Evolutionary conservation across 805 yeast genomes (phyloP), one percentile per base, ranked within the genome.

Genomic region (Pichia insulana): DNA sequence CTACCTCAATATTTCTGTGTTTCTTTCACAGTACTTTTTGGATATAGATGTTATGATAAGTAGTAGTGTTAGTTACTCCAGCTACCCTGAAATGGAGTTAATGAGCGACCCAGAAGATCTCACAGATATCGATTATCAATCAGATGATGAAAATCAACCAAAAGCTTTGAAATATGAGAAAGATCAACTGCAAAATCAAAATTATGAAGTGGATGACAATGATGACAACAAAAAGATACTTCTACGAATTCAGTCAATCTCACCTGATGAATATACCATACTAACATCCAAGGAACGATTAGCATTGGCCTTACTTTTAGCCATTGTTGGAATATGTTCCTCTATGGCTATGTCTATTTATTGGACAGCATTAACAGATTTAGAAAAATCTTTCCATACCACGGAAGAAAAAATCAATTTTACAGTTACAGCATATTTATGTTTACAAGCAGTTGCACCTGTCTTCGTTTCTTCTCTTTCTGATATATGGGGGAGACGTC

Each of bases 361-460:
- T 56, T 81, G 83, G 61, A 95, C 95, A 0, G 87, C 87, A 0
- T 61, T 87, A 15, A 74, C 79, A 0, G 65, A 70, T 5, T 63
- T 88, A 8, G 74, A 78, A 38, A 49, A 58, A 0, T 59, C 75
- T 25, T 83, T 87, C 51, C 37, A 69, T 36, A 72, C 80, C 5
- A 53, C 77, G 2, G 74, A 75, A 37, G 80, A 76, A 41, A 62
- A 68, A 42, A 76, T 79, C 41, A 83, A 86, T 54, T 53, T 83
- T 13, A 76, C 94, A 1, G 81, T 88, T 30, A 88, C 87, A 1
- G 79, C 84, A 0, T 87, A 86, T 52, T 70, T 83, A 40, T 57
- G 84, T 10, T 71, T 82, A 42, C 96, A 87, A 61, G 95, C 94
- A 2, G 44, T 84, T 0, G 62, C 83, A 0, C 96, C 96, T 0